Base-by-base conservation (phyloP, 208 protist genomes). In the Wallacemonas rigidus region DNA sequence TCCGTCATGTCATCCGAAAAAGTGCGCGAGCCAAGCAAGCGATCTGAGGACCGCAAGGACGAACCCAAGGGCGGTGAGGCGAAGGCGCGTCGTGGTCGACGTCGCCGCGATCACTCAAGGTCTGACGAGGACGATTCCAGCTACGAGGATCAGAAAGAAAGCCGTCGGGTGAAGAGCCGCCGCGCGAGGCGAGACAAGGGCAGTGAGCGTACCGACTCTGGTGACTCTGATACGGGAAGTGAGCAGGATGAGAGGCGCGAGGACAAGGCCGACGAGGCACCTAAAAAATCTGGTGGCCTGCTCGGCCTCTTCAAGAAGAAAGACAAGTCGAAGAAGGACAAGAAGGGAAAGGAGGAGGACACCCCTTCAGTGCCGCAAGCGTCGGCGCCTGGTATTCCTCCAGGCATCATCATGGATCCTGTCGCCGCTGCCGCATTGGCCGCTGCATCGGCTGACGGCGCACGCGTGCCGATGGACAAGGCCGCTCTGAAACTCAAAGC, bases 251-350 rank as follows among this genome's bases (percentile, higher is more conserved):
- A 26, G 7, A 38, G 6, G 36, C 5, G 9, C 9, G 57, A 4
- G 9, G 35, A 6, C 60, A 65, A 65, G 6, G 11, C 54, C 36
- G 55, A 43, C 5, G 26, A 17, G 47, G 39, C 63, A 6, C 17
- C 43, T 3, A 53, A 56, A 36, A 69, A 56, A 36, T 4, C 57
- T 7, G 53, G 69, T 47, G 69, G 69, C 38, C 61, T 74, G 12
- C 60, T 74, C 48, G 50, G 69, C 38, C 26, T 65, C 12, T 74
- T 71, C 57, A 5, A 14, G 3, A 70, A 67, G 64, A 71, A 67
- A 39, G 70, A 68, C 12, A 68, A 53, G 36, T 58, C 64, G 35
- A 65, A 74, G 35, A 57, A 68, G 35, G 70, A 74, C 44, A 70
- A 67, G 44, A 60, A 47, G 5, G 17, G 7, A 1, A 71, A 61